Conservation (phyloP, 1,139 yeast species). For the Debaryomycetaceae sp. region DNA sequence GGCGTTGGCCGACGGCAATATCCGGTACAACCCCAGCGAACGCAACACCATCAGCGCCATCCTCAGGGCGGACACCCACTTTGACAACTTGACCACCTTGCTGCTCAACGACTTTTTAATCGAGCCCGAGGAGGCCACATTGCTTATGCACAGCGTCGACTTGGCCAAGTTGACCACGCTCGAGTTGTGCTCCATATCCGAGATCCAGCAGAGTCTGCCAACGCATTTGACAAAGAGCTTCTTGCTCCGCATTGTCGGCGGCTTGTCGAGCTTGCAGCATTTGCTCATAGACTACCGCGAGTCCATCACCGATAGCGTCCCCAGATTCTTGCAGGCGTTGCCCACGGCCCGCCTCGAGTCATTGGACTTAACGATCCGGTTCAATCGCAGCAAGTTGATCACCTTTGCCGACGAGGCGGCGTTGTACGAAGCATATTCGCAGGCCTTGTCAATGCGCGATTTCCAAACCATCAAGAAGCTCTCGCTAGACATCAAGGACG, state of each 20-base stretch:
- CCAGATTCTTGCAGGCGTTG: conserved; percentile 28
- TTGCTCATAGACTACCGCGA: conserved; percentile 45
- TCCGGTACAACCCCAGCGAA: conserved; percentile 9
- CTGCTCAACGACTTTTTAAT: conserved; percentile 26
- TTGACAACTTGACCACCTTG: conserved; percentile 19
- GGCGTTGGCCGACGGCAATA: conserved; percentile 1
- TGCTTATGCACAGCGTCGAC: conserved; percentile 18
- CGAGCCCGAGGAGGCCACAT: conserved; percentile 19
- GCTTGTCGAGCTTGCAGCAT: conserved; percentile 21
- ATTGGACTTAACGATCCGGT: conserved; percentile 41
- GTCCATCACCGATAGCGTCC: conserved; percentile 37
- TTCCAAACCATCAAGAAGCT: conserved; percentile 25
- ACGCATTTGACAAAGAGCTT: conserved; percentile 22
- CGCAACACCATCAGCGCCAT: conserved; percentile 12
- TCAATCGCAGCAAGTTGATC: conserved; percentile 31
- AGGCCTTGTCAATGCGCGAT: conserved; percentile 22
- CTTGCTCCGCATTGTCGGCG: conserved; percentile 21
- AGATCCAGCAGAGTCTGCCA: conserved; percentile 14
- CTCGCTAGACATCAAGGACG: conserved; percentile 40
- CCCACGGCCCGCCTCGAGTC: conserved; percentile 20
- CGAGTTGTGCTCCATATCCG: conserved; percentile 26
- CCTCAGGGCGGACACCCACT: conserved; percentile 13
- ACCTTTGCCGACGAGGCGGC: conserved; percentile 18
- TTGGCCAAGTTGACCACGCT: conserved; percentile 18
- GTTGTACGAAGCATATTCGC: conserved; percentile 25